These are phyloP conservation scores for Cymodocea nodosa DNA, from an alignment of 116 monocot species.

Conservation along the genomic window DNA sequence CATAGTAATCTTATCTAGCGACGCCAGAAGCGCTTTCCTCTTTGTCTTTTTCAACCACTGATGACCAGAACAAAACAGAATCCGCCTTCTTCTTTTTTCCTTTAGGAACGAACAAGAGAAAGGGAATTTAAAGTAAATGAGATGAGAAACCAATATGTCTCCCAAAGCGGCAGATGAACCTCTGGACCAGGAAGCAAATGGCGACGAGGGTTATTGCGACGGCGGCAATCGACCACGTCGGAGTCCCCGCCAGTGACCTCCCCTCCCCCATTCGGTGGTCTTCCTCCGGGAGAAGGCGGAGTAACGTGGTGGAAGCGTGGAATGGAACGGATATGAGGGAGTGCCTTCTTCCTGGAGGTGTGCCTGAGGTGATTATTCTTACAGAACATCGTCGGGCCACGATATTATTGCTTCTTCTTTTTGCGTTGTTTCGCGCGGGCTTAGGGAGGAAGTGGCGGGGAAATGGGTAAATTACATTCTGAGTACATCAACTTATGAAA, in stretches of 20 bases:
- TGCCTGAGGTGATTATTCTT: too few species aligned
- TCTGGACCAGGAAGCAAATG: conserved; percentile 79
- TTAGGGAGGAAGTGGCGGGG: too few species aligned
- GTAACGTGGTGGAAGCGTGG: too few species aligned
- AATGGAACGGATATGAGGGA: background rate
- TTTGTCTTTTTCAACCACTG: conserved; percentile 73
- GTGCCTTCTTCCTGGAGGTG: too few species aligned
- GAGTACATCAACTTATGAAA: too few species aligned
- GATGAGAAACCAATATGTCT: conserved; percentile 14
- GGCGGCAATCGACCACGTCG: conserved; percentile 85
- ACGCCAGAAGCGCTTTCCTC: conserved; percentile 79
- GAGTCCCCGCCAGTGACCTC: conserved; percentile 77
- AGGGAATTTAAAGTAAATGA: background rate
- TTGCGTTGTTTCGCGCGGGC: too few species aligned
- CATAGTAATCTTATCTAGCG: conserved; percentile 69
- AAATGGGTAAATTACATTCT: too few species aligned
- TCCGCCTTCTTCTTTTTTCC: too few species aligned
- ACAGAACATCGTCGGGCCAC: too few species aligned
- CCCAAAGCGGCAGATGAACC: conserved; percentile 53
- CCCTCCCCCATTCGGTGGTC: conserved; percentile 38
- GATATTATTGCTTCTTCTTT: too few species aligned
- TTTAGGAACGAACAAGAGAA: background rate
- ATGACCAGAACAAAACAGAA: background rate
- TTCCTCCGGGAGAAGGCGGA: background rate
- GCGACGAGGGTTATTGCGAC: conserved; percentile 75